phyloP scores from a whole-genome alignment of 805 yeast species.

The Zygotorulaspora sp. region DNA sequence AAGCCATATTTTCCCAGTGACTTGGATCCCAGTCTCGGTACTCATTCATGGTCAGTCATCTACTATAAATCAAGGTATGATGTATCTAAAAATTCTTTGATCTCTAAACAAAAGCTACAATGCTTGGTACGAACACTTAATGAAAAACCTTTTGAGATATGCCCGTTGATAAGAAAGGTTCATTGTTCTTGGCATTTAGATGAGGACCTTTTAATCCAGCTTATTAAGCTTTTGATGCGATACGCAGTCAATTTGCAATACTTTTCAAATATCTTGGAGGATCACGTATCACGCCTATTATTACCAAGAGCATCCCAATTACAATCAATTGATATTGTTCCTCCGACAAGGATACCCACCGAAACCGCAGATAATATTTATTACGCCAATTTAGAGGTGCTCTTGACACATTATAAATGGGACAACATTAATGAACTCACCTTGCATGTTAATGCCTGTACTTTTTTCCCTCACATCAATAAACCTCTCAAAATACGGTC shows the following conservation, averaged over 20 bases:
- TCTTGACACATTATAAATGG: slow-evolving; percentile 17
- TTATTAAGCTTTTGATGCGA: slow-evolving; percentile 17
- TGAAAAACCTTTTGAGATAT: slow-evolving; percentile 16
- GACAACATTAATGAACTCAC: slow-evolving; percentile 22
- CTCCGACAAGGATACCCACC: slow-evolving; percentile 26
- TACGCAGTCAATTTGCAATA: slow-evolving; percentile 19
- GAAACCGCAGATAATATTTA: slow-evolving; percentile 17
- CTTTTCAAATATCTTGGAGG: slow-evolving; percentile 26
- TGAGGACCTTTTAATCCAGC: slow-evolving; percentile 13
- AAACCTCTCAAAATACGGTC: slow-evolving; percentile 23
- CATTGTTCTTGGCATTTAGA: slow-evolving; percentile 33
- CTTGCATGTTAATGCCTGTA: slow-evolving; percentile 27
- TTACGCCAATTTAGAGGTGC: slow-evolving; percentile 11
- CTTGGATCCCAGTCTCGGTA: slow-evolving; percentile 23
- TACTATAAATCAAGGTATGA: slow-evolving; percentile 12
- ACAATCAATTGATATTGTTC: slow-evolving; percentile 24
- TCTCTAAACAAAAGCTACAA: slow-evolving; percentile 18
- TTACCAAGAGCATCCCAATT: slow-evolving; percentile 15
- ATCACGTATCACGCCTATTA: slow-evolving; percentile 16
- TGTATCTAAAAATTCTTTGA: slow-evolving; percentile 2
- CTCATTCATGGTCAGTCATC: slow-evolving; percentile 28
- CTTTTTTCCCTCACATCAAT: slow-evolving; percentile 19
- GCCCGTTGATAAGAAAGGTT: slow-evolving; percentile 23
- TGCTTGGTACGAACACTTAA: slow-evolving; percentile 22
- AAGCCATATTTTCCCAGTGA: slow-evolving; percentile 26